phyloP scores from a whole-genome alignment of 1,284 basidiomycete species.

The Prillingera fragicola region DNA sequence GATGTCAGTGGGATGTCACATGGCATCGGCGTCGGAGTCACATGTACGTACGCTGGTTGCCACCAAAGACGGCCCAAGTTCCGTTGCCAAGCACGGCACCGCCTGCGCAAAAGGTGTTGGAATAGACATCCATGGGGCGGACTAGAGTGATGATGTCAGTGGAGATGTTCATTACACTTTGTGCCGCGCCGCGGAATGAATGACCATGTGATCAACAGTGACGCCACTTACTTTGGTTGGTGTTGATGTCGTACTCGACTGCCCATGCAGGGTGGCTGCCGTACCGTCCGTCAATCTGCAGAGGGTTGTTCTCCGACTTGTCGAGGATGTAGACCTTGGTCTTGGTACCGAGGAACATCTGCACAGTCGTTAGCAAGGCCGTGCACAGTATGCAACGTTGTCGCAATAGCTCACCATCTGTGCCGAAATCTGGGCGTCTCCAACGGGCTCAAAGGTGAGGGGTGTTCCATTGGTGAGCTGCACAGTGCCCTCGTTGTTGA shows the following conservation, averaged over 20 bases:
- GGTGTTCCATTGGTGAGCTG: constrained; percentile 15
- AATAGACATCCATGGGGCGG: constrained; percentile 63
- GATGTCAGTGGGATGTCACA: constrained; percentile 8
- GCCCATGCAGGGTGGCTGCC: constrained; percentile 48
- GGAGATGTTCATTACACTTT: not conserved
- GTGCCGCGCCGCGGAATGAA: not conserved
- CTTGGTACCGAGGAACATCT: constrained; percentile 50
- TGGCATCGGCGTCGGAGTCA: constrained; percentile 36
- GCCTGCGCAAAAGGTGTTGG: constrained; percentile 69
- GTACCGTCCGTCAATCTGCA: constrained; percentile 51
- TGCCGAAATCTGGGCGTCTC: constrained; percentile 44
- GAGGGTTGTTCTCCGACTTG: constrained; percentile 55
- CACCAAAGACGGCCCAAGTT: constrained; percentile 51
- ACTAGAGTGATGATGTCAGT: not conserved
- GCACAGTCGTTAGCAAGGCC: constrained; percentile 5
- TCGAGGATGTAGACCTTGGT: constrained; percentile 53
- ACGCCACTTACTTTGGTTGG: constrained; percentile 41
- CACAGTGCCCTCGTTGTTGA: constrained; percentile 6
- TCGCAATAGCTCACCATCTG: constrained; percentile 45
- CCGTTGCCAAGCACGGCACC: constrained; percentile 53
- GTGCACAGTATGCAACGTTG: too few species aligned
- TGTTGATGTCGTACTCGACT: constrained; percentile 50
- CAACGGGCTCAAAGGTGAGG: constrained; percentile 37
- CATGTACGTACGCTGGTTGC: constrained; percentile 65
- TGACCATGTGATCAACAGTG: not conserved